Evolutionary conservation across 208 protist genomes (phyloP).

Genomic region (Naegleria gruberi): DNA sequence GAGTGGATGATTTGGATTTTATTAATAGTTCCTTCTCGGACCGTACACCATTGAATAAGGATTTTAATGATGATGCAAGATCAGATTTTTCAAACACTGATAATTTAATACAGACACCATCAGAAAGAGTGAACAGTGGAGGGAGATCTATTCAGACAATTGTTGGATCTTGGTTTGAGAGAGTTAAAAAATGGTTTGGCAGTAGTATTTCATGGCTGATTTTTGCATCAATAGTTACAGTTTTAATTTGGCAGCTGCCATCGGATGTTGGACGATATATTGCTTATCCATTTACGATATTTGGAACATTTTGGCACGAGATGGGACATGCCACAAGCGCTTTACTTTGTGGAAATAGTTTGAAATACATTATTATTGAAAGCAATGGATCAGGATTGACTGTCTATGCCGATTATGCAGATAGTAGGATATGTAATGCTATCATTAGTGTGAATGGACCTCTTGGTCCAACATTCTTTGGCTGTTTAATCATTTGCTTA

Average conservation of each 20-base stretch:
- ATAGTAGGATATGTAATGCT: background rate
- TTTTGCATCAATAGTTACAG: background rate
- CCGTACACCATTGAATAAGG: background rate
- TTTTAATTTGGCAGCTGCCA: background rate
- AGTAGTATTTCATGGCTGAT: background rate
- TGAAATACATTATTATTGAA: background rate
- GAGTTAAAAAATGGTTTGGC: no score
- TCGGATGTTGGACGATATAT: background rate
- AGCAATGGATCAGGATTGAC: background rate
- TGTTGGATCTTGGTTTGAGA: no score
- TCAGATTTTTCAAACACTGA: background rate
- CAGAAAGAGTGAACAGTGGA: background rate
- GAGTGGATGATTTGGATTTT: background rate
- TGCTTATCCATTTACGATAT: conserved; percentile 9
- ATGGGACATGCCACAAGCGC: background rate
- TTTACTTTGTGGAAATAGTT: background rate
- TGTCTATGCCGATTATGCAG: background rate
- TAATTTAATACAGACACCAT: background rate
- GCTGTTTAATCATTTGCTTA: background rate
- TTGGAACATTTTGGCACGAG: conserved; percentile 2
- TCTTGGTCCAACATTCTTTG: background rate
- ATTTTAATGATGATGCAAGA: background rate
- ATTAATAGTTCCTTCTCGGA: background rate
- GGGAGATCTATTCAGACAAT: background rate
- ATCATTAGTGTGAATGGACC: background rate